Conservation (phyloP, 495 filamentous ascomycete genomes). For the Stereocaulon alpinum region DNA sequence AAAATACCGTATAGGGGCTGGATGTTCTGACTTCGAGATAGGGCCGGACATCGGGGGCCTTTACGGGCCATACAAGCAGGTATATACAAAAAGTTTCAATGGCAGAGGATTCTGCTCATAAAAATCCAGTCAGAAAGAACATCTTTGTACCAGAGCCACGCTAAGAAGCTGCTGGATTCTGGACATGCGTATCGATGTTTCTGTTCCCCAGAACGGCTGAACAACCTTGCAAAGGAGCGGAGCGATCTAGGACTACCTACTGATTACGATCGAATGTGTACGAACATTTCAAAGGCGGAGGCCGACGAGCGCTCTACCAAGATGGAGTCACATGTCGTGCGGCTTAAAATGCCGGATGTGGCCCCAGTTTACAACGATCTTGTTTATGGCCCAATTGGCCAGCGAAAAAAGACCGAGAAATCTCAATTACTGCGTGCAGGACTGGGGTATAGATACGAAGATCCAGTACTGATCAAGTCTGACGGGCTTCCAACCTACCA, state of each 20-base stretch:
- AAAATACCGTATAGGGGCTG: neutral
- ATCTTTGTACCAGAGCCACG: constrained; percentile 60
- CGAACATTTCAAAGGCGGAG: constrained; percentile 50
- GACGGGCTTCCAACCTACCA: constrained; percentile 94
- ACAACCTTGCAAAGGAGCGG: constrained; percentile 48
- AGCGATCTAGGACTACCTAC: constrained; percentile 49
- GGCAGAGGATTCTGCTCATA: constrained; percentile 16
- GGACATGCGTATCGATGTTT: constrained; percentile 89
- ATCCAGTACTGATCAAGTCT: constrained; percentile 78
- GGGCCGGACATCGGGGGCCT: constrained; percentile 71
- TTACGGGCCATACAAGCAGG: constrained; percentile 80
- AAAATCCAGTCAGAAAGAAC: constrained; percentile 64
- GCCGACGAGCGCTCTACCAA: constrained; percentile 55
- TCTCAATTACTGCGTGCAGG: constrained; percentile 4
- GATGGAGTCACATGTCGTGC: constrained; percentile 67
- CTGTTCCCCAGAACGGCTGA: constrained; percentile 64
- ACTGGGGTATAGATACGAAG: constrained; percentile 43
- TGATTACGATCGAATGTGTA: constrained; percentile 71
- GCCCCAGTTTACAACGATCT: constrained; percentile 58
- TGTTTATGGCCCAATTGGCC: constrained; percentile 53
- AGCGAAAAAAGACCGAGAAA: constrained; percentile 39
- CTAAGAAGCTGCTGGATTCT: constrained; percentile 53
- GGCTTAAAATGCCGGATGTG: constrained; percentile 52
- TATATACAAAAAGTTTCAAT: constrained; percentile 25
- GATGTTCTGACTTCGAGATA: constrained; percentile 24